These are phyloP conservation scores for Pyrus betulifolia DNA, from an alignment of 306 rosid species.

Conservation along the genomic window DNA sequence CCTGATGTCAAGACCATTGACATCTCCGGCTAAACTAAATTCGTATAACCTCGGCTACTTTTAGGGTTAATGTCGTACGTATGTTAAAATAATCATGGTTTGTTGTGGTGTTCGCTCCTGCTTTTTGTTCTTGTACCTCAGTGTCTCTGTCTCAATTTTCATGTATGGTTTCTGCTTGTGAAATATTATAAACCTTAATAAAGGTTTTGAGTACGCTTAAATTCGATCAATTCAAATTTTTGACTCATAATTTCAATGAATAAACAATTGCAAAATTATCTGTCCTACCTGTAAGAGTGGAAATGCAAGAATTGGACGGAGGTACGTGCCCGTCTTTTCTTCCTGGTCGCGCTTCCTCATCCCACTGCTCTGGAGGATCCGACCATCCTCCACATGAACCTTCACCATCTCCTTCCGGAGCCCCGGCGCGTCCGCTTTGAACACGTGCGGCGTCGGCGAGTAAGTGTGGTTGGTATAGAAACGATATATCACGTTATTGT, in stretches of 20 bases:
- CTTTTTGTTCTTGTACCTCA: neutral
- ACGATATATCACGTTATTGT: too few relatives aligned
- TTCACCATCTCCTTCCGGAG: constrained; percentile 18
- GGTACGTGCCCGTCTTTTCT: neutral
- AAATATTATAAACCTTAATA: neutral
- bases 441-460: constrained; percentile 18
- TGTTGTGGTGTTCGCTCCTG: neutral
- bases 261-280: too few relatives aligned
- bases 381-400: constrained; percentile 6
- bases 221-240: too few relatives aligned
- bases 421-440: constrained; percentile 21
- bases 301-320: too few relatives aligned
- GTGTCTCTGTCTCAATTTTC: neutral
- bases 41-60: neutral
- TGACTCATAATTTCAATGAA: too few relatives aligned
- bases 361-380: constrained; percentile 23
- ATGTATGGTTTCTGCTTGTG: neutral
- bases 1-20: constrained; percentile 17
- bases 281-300: too few relatives aligned
- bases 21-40: constrained; percentile 10
- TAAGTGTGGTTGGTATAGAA: too few relatives aligned
- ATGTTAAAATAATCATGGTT: neutral
- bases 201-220: too few relatives aligned
- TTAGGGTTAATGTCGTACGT: neutral
- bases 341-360: constrained; percentile 19